phyloP scores from a whole-genome alignment of 345 rosid genomes.

The Syzygium aromaticum region DNA sequence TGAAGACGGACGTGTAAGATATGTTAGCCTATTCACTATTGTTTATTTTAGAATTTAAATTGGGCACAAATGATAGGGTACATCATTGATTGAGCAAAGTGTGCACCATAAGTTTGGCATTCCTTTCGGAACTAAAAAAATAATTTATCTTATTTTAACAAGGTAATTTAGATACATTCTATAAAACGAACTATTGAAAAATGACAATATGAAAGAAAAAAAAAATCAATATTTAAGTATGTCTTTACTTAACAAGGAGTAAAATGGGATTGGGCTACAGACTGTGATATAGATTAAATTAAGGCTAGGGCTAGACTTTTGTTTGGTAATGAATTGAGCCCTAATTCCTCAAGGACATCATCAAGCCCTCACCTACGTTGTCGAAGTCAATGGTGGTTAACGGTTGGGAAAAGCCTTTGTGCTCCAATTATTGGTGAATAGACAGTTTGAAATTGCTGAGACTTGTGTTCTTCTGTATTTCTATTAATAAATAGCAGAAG shows the following conservation, averaged over 20 bases:
- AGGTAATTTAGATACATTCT: background rate
- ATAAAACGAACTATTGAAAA: background rate
- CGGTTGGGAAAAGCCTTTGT: background rate
- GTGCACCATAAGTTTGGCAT: background rate
- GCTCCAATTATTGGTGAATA: background rate
- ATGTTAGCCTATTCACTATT: background rate
- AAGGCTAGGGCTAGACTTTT: background rate
- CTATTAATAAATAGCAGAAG: background rate
- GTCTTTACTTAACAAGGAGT: background rate
- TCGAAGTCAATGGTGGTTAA: background rate
- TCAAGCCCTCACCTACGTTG: no score
- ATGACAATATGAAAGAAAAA: background rate
- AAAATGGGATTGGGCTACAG: background rate
- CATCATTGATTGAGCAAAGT: background rate
- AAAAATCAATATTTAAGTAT: background rate
- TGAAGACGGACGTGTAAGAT: no score
- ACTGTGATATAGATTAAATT: background rate
- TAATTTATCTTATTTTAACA: background rate
- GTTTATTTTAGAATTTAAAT: background rate
- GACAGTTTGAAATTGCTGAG: background rate
- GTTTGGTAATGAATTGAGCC: background rate
- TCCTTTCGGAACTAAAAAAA: background rate
- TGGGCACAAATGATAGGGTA: conserved; percentile 4
- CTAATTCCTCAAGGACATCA: background rate
- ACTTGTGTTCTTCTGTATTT: background rate